These are phyloP conservation scores for Cucumis hystrix DNA, from an alignment of 306 rosid species.

Conservation along the genomic window DNA sequence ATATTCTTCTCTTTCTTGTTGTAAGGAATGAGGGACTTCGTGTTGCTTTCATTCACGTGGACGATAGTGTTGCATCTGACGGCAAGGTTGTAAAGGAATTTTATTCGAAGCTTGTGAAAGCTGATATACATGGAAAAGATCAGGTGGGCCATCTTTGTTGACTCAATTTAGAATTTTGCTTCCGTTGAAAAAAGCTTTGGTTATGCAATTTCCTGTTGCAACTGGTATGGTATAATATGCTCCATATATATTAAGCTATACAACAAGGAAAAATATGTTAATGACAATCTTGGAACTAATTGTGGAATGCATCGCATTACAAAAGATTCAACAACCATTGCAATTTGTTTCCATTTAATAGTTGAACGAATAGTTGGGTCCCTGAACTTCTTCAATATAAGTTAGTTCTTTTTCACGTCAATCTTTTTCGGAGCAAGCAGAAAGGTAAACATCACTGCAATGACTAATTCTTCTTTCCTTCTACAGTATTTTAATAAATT, in stretches of 20 bases:
- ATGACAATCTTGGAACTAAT: not conserved
- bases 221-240: not conserved
- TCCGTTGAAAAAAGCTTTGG: not conserved
- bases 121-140: constrained; percentile 88
- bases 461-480: not conserved
- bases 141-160: constrained; percentile 42
- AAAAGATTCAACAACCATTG: not conserved
- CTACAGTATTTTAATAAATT: not conserved
- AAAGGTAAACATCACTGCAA: not conserved
- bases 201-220: not conserved
- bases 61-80: constrained; percentile 45
- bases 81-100: constrained; percentile 36
- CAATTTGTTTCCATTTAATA: not conserved
- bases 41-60: constrained; percentile 88
- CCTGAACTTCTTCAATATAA: not conserved
- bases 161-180: not conserved
- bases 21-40: constrained; percentile 94
- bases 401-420: not conserved
- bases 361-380: not conserved
- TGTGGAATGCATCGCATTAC: not conserved
- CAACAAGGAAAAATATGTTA: not conserved
- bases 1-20: constrained; percentile 3
- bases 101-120: constrained; percentile 94
- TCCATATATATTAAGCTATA: not conserved
- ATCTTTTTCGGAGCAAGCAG: not conserved